A percentile compares a stretch with the other conserved stretches of the same genome.
Conservation (phyloP, 2,329 filamentous ascomycete species). For the Rutstroemia sp. region DNA sequence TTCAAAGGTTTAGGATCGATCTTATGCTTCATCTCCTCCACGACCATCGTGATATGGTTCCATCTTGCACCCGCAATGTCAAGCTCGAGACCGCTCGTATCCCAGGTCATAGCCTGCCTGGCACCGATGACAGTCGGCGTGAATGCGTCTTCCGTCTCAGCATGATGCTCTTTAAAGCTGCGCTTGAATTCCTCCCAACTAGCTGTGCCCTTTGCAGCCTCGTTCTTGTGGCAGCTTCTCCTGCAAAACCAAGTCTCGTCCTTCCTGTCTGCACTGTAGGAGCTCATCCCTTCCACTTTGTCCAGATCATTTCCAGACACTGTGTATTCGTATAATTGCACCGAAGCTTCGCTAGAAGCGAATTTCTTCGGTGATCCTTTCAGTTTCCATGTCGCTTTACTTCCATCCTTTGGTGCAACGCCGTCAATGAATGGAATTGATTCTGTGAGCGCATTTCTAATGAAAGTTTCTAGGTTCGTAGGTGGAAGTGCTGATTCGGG, state of each 20-base stretch:
- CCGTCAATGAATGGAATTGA: conserved; percentile 50
- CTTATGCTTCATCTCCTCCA: conserved; percentile 60
- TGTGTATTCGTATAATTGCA: conserved; percentile 46
- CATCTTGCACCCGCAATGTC: conserved; percentile 34
- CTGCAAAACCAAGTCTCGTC: conserved; percentile 58
- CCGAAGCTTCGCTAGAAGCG: conserved; percentile 40
- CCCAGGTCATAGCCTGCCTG: conserved; percentile 37
- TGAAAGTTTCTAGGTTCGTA: conserved; percentile 38
- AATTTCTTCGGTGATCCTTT: conserved; percentile 42
- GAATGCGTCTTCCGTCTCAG: conserved; percentile 48
- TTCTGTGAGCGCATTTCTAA: conserved; percentile 48
- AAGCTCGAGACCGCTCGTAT: conserved; percentile 35
- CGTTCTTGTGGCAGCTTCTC: conserved; percentile 52
- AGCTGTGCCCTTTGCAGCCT: conserved; percentile 44
- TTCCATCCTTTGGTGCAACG: conserved; percentile 37
- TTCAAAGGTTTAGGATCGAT: conserved; percentile 50
- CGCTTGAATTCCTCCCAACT: conserved; percentile 56
- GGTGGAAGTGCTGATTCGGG: conserved; percentile 11
- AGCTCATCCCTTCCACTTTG: conserved; percentile 28
- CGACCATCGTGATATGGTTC: conserved; percentile 40
- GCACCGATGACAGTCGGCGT: conserved; percentile 47
- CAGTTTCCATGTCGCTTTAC: conserved; percentile 39
- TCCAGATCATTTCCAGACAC: conserved; percentile 39
- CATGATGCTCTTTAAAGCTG: conserved; percentile 52
- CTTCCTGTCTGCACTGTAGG: conserved; percentile 27